Evolutionary conservation across 1,284 basidiomycete species (phyloP), one percentile per base, ranked within the genome.

Genomic region (Neonothopanus nambi): DNA sequence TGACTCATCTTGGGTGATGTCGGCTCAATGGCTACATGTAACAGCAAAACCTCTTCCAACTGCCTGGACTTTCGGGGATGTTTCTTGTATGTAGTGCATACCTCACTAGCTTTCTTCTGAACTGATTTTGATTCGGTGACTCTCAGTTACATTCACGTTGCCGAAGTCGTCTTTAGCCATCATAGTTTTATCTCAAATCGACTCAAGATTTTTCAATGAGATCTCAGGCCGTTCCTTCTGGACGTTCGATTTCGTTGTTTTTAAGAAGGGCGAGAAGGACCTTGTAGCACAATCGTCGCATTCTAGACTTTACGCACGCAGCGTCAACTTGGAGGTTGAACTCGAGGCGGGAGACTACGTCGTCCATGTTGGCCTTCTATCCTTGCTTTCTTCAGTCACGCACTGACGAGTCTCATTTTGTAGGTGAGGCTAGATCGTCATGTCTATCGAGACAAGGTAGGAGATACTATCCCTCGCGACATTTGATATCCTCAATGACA

Each of bases 41-140:
- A 65, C 66, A 3, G 55, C 69, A 3, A 65, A 69, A 9, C 67
- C 70, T 0, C 64, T 71, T 8, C 67, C 69, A 3, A 69, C 69
- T 44, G 70, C 72, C 3, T 78, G 76, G 73, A 68, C 73, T 8
- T 78, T 70, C 51, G 80, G 79, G 5, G 78, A 80, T 56, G 69
- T 79, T 7, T 75, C 73, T 21, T 80, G 78, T 80, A 61, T 56
- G 74, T 20, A 26, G 12, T 18, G 12, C 26, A 48, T 44, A 21
- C 47, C 26, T 50, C 36, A n/a, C 18, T 28, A 9, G 15, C 30
- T n/a, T 23, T 30, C 26, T 6, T 17, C 28, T 17, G 24, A 28
- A 26, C 26, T 36, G 26, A 40, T 7, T 12, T 2, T 9, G 30
- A 33, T 13, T 33, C 30, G n/a, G 2, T 30, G 21, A 23, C 18